These are phyloP conservation scores for Synura sp. DNA, from an alignment of 352 stramenopile genomes.

Conservation along the genomic window DNA sequence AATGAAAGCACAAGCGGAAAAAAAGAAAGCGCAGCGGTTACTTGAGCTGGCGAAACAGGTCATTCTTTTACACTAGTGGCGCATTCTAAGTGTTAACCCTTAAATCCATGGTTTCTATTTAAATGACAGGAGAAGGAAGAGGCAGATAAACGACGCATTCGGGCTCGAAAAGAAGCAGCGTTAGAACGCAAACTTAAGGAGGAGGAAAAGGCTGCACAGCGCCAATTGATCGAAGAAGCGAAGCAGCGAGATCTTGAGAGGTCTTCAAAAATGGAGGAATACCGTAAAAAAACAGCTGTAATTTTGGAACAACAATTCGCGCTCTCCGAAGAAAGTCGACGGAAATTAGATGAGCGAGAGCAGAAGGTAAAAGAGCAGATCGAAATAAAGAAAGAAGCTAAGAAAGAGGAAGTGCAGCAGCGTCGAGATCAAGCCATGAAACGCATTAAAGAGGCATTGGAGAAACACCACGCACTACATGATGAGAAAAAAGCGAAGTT, in stretches of 20 bases:
- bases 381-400: slow-evolving; percentile 27
- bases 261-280: slow-evolving; percentile 18
- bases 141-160: not conserved
- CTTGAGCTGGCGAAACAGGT: not conserved
- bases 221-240: not conserved
- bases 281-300: slow-evolving; percentile 18
- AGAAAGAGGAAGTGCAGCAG: slow-evolving; percentile 3
- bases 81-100: no score
- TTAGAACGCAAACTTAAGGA: slow-evolving; percentile 25
- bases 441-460: slow-evolving; percentile 11
- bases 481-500: not conserved
- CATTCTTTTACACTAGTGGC: not conserved
- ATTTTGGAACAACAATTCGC: slow-evolving; percentile 10
- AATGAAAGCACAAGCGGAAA: not conserved
- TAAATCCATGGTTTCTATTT: no score
- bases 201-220: not conserved
- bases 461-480: slow-evolving; percentile 9
- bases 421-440: slow-evolving; percentile 13
- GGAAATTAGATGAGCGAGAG: slow-evolving; percentile 31
- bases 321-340: slow-evolving; percentile 1
- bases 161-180: not conserved
- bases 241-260: not conserved
- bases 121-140: slow-evolving; percentile 11
- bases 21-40: not conserved
- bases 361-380: not conserved